These are phyloP conservation scores for Colletotrichum sp. DNA, from an alignment of 2,329 filamentous ascomycete genomes.

Conservation along the genomic window DNA sequence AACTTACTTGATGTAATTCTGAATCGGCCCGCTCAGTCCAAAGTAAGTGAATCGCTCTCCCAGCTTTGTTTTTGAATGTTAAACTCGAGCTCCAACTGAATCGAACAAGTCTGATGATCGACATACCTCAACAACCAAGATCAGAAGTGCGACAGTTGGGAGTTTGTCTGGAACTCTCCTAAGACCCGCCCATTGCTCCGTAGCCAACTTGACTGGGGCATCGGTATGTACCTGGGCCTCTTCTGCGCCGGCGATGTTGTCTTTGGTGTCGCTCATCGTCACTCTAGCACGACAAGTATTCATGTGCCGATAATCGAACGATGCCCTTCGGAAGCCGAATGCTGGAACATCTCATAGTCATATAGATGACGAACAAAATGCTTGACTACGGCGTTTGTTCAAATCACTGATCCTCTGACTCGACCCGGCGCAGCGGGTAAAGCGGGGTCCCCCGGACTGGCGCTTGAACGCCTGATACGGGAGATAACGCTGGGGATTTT, in stretches of 20 bases:
- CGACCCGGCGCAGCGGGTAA: not conserved
- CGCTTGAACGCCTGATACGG: not conserved
- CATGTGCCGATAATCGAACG: not conserved
- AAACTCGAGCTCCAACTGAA: not conserved
- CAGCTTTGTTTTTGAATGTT: conserved; percentile 22
- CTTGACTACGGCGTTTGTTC: not conserved
- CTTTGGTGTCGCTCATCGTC: conserved; percentile 14
- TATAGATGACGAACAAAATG: not conserved
- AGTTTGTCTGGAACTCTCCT: conserved; percentile 32
- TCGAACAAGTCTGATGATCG: not conserved
- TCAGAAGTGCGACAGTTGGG: conserved; percentile 28
- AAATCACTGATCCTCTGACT: not conserved
- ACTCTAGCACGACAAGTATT: not conserved
- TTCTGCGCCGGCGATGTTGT: not conserved
- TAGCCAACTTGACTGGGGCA: not conserved
- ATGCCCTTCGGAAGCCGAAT: not conserved
- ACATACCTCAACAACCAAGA: conserved; percentile 29
- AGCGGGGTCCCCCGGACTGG: not conserved
- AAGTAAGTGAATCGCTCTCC: conserved; percentile 36
- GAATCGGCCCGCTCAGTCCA: conserved; percentile 33
- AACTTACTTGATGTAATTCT: conserved; percentile 34
- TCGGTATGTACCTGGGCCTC: not conserved
- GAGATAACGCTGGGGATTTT: conserved; percentile 24
- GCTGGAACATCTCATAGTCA: not conserved
- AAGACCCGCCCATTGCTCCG: conserved; percentile 16